These are phyloP conservation scores for Schoenoplectus tabernaemontani DNA, from an alignment of 202 grass and related monocot species.

Conservation along the genomic window DNA sequence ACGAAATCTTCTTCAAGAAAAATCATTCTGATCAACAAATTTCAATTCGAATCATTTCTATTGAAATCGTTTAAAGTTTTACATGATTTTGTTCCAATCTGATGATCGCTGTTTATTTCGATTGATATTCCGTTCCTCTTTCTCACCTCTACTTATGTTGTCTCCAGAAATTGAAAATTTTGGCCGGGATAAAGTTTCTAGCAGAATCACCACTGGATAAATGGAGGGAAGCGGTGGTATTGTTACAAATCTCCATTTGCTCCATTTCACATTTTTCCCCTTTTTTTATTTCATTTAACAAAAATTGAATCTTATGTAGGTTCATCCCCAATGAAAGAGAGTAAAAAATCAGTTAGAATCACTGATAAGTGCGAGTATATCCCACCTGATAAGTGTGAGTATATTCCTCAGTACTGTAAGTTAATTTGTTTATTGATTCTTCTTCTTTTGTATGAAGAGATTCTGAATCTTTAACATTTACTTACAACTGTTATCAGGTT, in stretches of 20 bases:
- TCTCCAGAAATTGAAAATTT: background rate
- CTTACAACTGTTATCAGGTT: background rate
- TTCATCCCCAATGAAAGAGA: background rate
- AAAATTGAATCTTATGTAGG: background rate
- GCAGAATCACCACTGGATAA: background rate
- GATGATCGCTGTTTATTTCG: background rate
- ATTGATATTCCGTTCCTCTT: background rate
- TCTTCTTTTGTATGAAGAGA: constrained; percentile 13
- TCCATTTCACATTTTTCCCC: background rate
- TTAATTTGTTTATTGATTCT: background rate
- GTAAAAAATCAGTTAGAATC: constrained; percentile 10
- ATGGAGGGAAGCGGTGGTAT: background rate
- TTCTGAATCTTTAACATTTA: background rate
- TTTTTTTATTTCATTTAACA: background rate
- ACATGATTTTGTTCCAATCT: background rate
- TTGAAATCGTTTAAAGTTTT: background rate
- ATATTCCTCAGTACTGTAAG: constrained; percentile 20
- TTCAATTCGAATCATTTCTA: background rate
- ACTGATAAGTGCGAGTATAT: background rate
- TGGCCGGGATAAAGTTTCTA: background rate
- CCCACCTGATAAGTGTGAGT: constrained; percentile 1
- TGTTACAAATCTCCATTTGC: background rate
- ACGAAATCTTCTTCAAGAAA: too few species aligned
- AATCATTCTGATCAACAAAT: too few species aligned
- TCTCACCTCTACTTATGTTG: background rate